These are phyloP conservation scores for Castanea sativa DNA, from an alignment of 306 rosid species.

Conservation along the genomic window DNA sequence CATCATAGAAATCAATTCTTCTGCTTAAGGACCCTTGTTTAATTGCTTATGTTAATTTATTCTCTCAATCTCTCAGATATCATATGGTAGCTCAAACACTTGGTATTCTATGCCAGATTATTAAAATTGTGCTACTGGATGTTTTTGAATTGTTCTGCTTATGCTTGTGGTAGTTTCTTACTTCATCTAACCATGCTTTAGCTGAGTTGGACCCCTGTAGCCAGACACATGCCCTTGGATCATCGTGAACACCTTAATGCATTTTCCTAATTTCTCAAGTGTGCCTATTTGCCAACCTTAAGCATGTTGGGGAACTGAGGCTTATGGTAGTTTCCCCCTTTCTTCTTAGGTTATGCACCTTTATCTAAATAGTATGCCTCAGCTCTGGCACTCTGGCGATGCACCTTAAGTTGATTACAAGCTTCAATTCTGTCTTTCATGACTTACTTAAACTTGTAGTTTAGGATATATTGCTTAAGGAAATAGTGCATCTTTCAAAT, in stretches of 20 bases:
- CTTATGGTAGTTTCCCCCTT: not conserved
- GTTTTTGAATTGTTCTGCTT: not conserved
- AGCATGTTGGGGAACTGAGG: not conserved
- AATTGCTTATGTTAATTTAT: not conserved
- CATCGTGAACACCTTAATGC: not conserved
- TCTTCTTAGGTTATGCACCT: not conserved
- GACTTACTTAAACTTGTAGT: not conserved
- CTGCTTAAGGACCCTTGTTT: not conserved
- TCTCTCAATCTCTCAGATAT: not conserved
- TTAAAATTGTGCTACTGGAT: not conserved
- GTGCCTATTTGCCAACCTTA: not conserved
- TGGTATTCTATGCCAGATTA: not conserved
- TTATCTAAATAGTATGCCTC: not conserved
- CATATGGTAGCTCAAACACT: not conserved
- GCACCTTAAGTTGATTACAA: not conserved
- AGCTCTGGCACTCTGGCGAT: not conserved
- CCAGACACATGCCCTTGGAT: not conserved
- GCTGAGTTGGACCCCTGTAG: not conserved
- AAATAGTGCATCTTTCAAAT: not conserved
- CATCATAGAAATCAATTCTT: not conserved
- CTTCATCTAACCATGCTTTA: constrained; percentile 5
- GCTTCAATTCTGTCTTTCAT: not conserved
- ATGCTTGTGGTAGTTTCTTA: not conserved
- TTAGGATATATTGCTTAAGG: not conserved
- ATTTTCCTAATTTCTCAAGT: not conserved